A percentile compares a stretch with the other conserved stretches of the same genome.
phyloP scores from a whole-genome alignment of 1,284 basidiomycete genomes.

The Tilletia caries region DNA sequence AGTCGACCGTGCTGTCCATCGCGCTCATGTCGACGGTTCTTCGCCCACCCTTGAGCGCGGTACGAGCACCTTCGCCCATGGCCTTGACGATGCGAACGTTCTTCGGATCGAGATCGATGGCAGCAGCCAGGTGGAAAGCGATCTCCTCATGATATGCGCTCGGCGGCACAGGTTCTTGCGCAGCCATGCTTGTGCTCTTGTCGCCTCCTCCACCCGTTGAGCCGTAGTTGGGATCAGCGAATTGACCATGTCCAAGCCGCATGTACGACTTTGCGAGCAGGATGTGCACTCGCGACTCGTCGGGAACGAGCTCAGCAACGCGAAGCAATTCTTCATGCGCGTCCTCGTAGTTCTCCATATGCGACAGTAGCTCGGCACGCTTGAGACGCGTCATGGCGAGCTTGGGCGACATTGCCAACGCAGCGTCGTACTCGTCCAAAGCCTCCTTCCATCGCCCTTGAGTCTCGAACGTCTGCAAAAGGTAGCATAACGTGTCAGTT shows the following conservation, averaged over 20 bases:
- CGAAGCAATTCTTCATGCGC: slow-evolving; percentile 42
- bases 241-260: slow-evolving; percentile 43
- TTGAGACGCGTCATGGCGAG: slow-evolving; percentile 27
- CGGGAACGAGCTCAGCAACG: slow-evolving; percentile 39
- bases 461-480: slow-evolving; percentile 6
- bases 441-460: slow-evolving; percentile 19
- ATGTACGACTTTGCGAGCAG: slow-evolving; percentile 50
- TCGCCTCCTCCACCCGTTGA: slow-evolving; percentile 5
- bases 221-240: slow-evolving; percentile 20
- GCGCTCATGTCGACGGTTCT: neutral
- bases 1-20: slow-evolving; percentile 7
- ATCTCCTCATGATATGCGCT: slow-evolving; percentile 34
- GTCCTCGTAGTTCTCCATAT: slow-evolving; percentile 20
- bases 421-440: slow-evolving; percentile 24
- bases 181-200: slow-evolving; percentile 14
- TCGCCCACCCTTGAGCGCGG: neutral
- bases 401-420: slow-evolving; percentile 25
- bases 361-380: slow-evolving; percentile 24
- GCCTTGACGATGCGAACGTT: slow-evolving; percentile 30
- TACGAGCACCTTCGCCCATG: slow-evolving; percentile 30
- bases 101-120: slow-evolving; percentile 40
- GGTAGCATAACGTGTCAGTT: neutral
- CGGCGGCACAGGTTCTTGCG: slow-evolving; percentile 18
- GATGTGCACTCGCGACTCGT: slow-evolving; percentile 47
- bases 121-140: slow-evolving; percentile 39